A percentile compares a stretch with the other conserved stretches of the same genome.
These are phyloP conservation scores for Diaporthe ampelina DNA, from an alignment of 2,329 filamentous ascomycete species.

Conservation along the genomic window DNA sequence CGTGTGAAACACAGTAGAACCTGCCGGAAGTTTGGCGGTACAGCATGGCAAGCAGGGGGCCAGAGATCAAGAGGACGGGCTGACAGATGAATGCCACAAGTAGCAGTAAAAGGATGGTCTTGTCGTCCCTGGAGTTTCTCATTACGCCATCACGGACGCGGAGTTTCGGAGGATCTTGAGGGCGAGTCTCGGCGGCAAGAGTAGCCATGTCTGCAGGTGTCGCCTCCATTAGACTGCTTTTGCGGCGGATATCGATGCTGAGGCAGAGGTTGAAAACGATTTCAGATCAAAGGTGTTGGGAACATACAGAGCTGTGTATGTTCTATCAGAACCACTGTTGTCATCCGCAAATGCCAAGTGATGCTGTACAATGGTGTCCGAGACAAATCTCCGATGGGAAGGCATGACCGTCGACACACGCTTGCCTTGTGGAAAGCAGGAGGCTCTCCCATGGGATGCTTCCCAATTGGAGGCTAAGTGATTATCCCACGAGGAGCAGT, in stretches of 20 bases:
- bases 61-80: neutral
- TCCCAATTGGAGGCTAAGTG: too few species aligned
- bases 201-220: too few species aligned
- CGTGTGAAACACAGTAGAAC: constrained; percentile 4
- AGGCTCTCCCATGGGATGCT: too few species aligned
- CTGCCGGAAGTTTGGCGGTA: neutral
- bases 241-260: neutral
- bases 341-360: neutral
- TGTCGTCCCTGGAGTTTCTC: neutral
- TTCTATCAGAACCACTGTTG: neutral
- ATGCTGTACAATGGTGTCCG: neutral
- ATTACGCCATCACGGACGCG: neutral
- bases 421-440: neutral
- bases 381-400: constrained; percentile 1
- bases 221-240: neutral
- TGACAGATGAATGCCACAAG: neutral
- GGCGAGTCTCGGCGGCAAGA: neutral
- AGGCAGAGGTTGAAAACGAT: neutral
- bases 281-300: neutral
- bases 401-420: neutral
- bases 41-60: constrained; percentile 7
- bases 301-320: neutral
- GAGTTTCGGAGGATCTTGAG: neutral
- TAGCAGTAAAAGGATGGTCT: neutral
- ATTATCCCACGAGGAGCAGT: neutral